Evolutionary conservation across 331 rosid species (phyloP).

Genomic region (Malus hybrid): DNA sequence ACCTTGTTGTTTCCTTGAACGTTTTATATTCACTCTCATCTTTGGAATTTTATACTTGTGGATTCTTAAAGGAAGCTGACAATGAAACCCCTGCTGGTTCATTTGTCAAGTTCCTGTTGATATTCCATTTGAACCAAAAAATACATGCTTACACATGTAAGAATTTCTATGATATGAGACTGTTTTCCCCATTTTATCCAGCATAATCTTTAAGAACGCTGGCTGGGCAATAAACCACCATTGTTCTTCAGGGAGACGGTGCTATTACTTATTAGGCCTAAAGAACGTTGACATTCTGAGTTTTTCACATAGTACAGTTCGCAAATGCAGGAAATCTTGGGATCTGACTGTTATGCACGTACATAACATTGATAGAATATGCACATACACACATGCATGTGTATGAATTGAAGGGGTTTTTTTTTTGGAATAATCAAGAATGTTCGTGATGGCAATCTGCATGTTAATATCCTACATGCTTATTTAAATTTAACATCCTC

Average conservation of each 20-base stretch:
- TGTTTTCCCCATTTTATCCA: background rate
- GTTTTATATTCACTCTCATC: slow-evolving; percentile 3
- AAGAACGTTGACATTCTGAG: background rate
- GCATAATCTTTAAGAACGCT: background rate
- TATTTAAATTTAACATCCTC: no score
- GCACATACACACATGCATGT: background rate
- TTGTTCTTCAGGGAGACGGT: background rate
- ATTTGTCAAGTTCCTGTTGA: background rate
- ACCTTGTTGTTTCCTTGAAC: slow-evolving; percentile 3
- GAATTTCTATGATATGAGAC: background rate
- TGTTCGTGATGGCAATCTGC: background rate
- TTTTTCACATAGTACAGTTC: background rate
- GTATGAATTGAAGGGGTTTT: background rate
- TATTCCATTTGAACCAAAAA: background rate
- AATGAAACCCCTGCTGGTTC: background rate
- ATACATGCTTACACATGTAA: background rate
- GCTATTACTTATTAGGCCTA: background rate
- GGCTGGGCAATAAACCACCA: background rate
- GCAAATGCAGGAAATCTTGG: background rate
- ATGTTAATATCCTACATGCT: background rate
- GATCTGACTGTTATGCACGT: background rate
- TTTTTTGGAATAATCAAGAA: background rate
- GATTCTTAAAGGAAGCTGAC: slow-evolving; percentile 2
- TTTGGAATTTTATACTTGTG: slow-evolving; percentile 3
- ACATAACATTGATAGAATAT: background rate